Evolutionary conservation across 345 rosid species (phyloP).

Genomic region (Geranium brycei): DNA sequence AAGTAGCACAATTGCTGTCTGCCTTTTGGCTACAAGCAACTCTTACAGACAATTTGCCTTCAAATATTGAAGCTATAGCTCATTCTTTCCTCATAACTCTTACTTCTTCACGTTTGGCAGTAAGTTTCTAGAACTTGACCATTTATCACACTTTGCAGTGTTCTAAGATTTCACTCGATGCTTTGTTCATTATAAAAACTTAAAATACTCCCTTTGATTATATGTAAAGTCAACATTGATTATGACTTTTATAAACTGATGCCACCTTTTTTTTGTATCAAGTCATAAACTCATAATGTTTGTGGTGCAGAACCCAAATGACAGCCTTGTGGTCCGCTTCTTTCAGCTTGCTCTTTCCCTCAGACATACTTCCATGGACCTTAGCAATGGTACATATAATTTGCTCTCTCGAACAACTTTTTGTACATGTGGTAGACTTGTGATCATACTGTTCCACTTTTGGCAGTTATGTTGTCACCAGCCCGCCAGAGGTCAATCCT

Average conservation of each 20-base stretch:
- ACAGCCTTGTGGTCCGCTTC: conserved; percentile 43
- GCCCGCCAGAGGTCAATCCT: conserved; percentile 53
- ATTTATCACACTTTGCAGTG: background rate
- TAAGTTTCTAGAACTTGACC: conserved; percentile 11
- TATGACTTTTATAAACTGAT: no score
- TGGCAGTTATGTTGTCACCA: conserved; percentile 45
- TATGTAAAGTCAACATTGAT: no score
- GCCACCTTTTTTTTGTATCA: background rate
- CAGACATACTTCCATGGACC: conserved; percentile 40
- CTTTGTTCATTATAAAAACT: no score
- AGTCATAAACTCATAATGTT: background rate
- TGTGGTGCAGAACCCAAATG: conserved; percentile 51
- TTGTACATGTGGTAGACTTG: background rate
- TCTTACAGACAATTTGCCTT: conserved; percentile 65
- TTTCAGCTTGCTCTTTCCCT: conserved; percentile 83
- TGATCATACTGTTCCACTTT: background rate
- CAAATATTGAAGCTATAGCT: conserved; percentile 82
- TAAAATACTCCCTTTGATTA: no score
- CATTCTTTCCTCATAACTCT: conserved; percentile 62
- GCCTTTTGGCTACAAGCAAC: conserved; percentile 79
- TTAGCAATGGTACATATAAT: conserved; percentile 39
- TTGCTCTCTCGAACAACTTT: conserved; percentile 9
- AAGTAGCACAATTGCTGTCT: conserved; percentile 70
- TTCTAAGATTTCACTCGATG: no score
- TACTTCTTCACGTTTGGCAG: conserved; percentile 68